Base-by-base conservation (phyloP, 2,329 filamentous ascomycete genomes). In the Fusarium coffeatum region DNA sequence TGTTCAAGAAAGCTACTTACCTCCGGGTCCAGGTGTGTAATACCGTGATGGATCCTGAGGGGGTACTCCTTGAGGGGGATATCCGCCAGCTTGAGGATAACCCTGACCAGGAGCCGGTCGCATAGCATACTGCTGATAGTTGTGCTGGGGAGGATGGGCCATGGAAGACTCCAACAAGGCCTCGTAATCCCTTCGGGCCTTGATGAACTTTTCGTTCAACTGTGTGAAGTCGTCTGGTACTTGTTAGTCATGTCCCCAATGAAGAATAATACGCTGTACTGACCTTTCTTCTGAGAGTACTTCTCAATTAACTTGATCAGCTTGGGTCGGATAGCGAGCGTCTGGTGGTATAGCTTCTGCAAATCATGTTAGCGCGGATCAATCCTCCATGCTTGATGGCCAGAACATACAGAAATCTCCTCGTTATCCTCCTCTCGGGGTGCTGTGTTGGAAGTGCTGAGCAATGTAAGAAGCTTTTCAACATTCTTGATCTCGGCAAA, bases 201-300 rank as follows among this genome's bases (percentile, higher is more conserved):
- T 99, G 85, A 99, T 98, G 80, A 99, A 99, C 83, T 98, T 98
- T 80, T 99, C 96, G 77, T 99, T 99, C 68, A 99, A 85, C 78
- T 98, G 95, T 4, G 96, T 98, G 77, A 99, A 98, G 80, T 99
- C 96, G 81, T 99, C 60, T 64, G 13, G 18, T 16, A 11, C 16
- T 43, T n/a, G 30, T 62, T 48, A 64, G 50, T 9, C 15, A 18
- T 7, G 23, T 20, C 10, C 12, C 12, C 15, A 6, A 25, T n/a
- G 12, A 6, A n/a, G 4, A 27, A 7, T 4, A 13, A 23, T 7
- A 15, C 9, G n/a, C n/a, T 28, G 30, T 34, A 22, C 42, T 43
- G 9, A 48, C 60, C 96, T 83, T 99, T 99, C 88, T 97, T 98
- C 79, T 99, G 96, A 12, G 96, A 98, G 78, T 99, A 99, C 80